phyloP scores from a whole-genome alignment of 768 basidiomycete species.

The Auricularia sp. region DNA sequence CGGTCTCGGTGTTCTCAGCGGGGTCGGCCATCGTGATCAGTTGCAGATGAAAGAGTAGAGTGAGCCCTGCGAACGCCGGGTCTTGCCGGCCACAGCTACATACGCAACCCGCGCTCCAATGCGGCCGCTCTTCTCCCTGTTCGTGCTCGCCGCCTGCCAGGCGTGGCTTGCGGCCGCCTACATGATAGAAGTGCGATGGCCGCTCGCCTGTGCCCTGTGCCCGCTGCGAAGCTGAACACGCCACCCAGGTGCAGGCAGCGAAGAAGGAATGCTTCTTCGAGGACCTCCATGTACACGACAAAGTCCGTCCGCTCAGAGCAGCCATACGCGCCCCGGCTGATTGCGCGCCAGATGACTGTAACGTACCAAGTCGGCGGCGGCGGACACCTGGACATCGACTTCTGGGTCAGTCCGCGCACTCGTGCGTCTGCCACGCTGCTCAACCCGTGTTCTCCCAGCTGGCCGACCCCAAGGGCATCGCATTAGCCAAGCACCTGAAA shows the following conservation, averaged over 20 bases:
- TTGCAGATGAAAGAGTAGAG: background rate
- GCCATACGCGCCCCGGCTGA: background rate
- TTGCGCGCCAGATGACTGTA: slow-evolving; percentile 76
- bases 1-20: slow-evolving; percentile 3
- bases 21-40: slow-evolving; percentile 7
- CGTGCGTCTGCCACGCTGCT: background rate
- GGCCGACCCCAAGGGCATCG: slow-evolving; percentile 57
- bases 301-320: slow-evolving; percentile 33
- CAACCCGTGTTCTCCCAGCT: slow-evolving; percentile 41
- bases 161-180: slow-evolving; percentile 42
- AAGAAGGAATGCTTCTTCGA: slow-evolving; percentile 95
- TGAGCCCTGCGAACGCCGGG: background rate
- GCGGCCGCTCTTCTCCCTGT: background rate
- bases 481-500: slow-evolving; percentile 71
- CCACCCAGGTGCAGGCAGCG: slow-evolving; percentile 49
- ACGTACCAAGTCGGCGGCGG: slow-evolving; percentile 98
- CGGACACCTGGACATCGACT: slow-evolving; percentile 95
- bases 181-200: slow-evolving; percentile 64
- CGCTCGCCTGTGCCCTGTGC: slow-evolving; percentile 13
- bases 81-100: background rate
- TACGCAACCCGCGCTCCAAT: background rate
- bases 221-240: slow-evolving; percentile 15
- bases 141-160: background rate
- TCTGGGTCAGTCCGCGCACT: slow-evolving; percentile 56
- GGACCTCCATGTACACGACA: slow-evolving; percentile 84